Percentiles rank a stretch among this genome's conserved stretches.
Conservation (phyloP, 2,329 filamentous ascomycete genomes). For the Hypoxylon sp. region DNA sequence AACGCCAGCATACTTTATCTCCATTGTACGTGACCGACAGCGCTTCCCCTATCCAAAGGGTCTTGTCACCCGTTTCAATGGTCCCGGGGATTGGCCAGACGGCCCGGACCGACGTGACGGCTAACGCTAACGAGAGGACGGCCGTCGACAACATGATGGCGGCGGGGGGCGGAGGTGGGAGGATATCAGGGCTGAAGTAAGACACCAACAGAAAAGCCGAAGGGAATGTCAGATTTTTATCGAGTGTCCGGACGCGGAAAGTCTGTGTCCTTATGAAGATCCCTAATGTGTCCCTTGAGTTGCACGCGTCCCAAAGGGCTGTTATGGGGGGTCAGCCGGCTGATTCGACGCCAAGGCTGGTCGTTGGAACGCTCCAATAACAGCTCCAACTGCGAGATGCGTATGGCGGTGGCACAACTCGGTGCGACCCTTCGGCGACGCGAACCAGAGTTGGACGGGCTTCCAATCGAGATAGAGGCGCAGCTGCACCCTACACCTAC, state of each 20-base stretch:
- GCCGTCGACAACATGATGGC: constrained; percentile 45
- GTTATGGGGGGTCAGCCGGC: constrained; percentile 25
- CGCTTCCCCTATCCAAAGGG: constrained; percentile 65
- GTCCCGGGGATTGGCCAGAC: constrained; percentile 69
- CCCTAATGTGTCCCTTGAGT: constrained; percentile 6
- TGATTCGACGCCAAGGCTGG: constrained; percentile 32
- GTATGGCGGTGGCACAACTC: constrained; percentile 5
- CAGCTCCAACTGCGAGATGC: constrained; percentile 19
- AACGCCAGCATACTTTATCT: constrained; percentile 63
- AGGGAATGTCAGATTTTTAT: constrained; percentile 28
- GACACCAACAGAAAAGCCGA: constrained; percentile 19
- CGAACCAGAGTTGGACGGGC: constrained; percentile 9
- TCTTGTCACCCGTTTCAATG: constrained; percentile 63
- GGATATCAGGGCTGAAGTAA: constrained; percentile 31
- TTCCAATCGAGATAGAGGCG: constrained; percentile 32
- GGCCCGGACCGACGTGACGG: constrained; percentile 59
- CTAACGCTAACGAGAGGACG: constrained; percentile 55
- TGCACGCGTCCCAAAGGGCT: constrained; percentile 23
- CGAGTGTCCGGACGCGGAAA: constrained; percentile 21
- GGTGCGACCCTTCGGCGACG: constrained; percentile 21
- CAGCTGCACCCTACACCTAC: constrained; percentile 29
- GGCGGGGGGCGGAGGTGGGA: constrained; percentile 15
- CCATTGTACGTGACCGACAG: constrained; percentile 70
- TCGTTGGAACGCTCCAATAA: constrained; percentile 12
- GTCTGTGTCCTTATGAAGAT: constrained; percentile 25